A percentile compares a stretch with the other conserved stretches of the same genome.
These are phyloP conservation scores for Diaporthe humulicola DNA, from an alignment of 2,329 filamentous ascomycete species.

Conservation along the genomic window DNA sequence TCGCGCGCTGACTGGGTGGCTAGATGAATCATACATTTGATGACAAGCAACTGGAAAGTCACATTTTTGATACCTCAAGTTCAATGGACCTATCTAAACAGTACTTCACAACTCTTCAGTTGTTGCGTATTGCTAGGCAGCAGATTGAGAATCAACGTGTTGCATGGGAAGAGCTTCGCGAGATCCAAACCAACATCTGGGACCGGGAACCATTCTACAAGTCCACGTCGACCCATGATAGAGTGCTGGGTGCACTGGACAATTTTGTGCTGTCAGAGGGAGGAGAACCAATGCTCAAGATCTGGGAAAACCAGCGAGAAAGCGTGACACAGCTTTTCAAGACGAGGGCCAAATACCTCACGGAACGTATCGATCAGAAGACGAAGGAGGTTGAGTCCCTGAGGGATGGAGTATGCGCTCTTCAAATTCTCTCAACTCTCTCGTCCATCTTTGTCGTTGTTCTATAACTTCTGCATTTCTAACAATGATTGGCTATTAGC, in stretches of 20 bases:
- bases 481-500: not conserved
- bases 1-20: too few relatives aligned
- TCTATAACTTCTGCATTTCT: too few relatives aligned
- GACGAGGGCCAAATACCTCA: not conserved
- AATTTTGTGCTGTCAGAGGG: too few relatives aligned
- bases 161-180: not conserved
- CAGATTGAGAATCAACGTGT: not conserved
- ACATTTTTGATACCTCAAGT: conserved; percentile 6
- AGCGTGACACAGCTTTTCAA: not conserved
- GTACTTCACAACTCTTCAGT: not conserved
- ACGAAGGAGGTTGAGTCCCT: not conserved
- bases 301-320: not conserved
- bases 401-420: not conserved
- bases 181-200: not conserved
- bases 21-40: not conserved
- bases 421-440: not conserved
- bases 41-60: not conserved
- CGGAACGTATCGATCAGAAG: not conserved
- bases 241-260: too few relatives aligned
- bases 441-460: not conserved
- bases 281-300: not conserved
- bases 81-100: not conserved
- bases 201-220: too few relatives aligned
- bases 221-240: too few relatives aligned
- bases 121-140: not conserved